Base-by-base conservation (phyloP, 208 protist species). In the Herpetomonas samuelpessoai region DNA sequence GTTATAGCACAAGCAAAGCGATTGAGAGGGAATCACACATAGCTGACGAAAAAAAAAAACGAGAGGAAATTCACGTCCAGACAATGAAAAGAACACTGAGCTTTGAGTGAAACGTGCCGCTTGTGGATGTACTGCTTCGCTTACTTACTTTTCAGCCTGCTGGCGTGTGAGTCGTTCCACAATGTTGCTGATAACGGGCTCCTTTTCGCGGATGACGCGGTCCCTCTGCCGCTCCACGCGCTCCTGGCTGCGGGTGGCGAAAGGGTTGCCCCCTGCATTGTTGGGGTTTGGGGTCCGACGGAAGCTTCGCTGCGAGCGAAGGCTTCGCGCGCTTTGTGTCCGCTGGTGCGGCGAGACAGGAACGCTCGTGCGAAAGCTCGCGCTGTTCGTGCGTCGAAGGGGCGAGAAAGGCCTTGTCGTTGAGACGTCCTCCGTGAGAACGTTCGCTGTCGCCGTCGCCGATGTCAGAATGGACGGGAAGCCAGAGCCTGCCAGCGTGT, bases 221-320 rank as follows among this genome's bases (percentile, higher is more conserved):
- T 55, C 27, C 49, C 12, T 10, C 49, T 55, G 49, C 21, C 49
- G 49, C 49, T 55, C 49, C 6, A 38, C n/a, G 12, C 24, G 7
- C 49, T 19, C 44, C 4, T 10, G 16, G 44, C 19, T 4, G 16
- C 16, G 10, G 14, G 35, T 41, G 44, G 44, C 44, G 44, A 48
- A 48, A 3, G 44, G 44, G 44, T 48, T 48, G 16, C 16, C 16
- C 10, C 35, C 35, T 14, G 35, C 35, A 6, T 6, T 18, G 44
- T 6, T 19, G 10, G 4, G 44, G 16, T 19, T 19, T 24, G 44
- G 16, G 18, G 22, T 4, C 16, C 16, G 16, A 19, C 19, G 9
- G 16, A 10, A 22, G 44, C 16, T 24, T 19, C 19, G 44, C 44
- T 48, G 44, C 10, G 16, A 6, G 16, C 44, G 44, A 4, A 48